phyloP scores from a whole-genome alignment of 352 stramenopile genomes.

The Sclerospora graminicola region DNA sequence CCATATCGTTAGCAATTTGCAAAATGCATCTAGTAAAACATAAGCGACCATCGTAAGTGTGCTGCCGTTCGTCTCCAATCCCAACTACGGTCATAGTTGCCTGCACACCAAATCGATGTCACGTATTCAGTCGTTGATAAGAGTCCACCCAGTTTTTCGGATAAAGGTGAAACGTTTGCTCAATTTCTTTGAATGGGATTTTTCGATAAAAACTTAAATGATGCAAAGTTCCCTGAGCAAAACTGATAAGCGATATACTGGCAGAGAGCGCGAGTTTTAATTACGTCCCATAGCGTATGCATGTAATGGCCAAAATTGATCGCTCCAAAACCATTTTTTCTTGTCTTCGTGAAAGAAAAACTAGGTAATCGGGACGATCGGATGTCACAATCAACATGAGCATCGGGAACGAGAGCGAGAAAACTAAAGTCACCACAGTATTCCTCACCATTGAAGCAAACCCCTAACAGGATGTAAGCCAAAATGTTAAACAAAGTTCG shows the following conservation, averaged over 20 bases:
- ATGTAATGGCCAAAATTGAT: too few species aligned
- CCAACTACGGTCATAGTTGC: too few species aligned
- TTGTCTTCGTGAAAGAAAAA: conserved; percentile 19
- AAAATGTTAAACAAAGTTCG: conserved; percentile 38
- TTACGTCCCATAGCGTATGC: conserved; percentile 33
- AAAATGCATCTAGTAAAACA: conserved; percentile 30
- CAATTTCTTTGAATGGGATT: conserved; percentile 45
- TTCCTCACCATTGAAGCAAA: conserved; percentile 38
- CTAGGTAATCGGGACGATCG: conserved; percentile 21
- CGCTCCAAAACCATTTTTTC: conserved; percentile 6
- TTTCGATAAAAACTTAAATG: conserved; percentile 45
- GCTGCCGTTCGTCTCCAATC: conserved; percentile 44
- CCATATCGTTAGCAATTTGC: conserved; percentile 48
- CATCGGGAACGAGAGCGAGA: conserved; percentile 38
- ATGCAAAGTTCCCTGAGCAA: conserved; percentile 47
- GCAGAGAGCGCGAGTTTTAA: conserved; percentile 51
- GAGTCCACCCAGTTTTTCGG: conserved; percentile 43
- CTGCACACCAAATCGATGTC: conserved; percentile 33
- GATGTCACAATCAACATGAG: too few species aligned
- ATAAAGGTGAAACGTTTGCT: conserved; percentile 50
- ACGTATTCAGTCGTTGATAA: conserved; percentile 34
- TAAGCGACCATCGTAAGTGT: conserved; percentile 27
- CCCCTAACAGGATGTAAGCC: conserved; percentile 28
- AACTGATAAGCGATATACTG: conserved; percentile 57
- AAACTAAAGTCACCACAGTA: conserved; percentile 46